Conservation (phyloP, 768 basidiomycete genomes). For the Mycena epipterygia region DNA sequence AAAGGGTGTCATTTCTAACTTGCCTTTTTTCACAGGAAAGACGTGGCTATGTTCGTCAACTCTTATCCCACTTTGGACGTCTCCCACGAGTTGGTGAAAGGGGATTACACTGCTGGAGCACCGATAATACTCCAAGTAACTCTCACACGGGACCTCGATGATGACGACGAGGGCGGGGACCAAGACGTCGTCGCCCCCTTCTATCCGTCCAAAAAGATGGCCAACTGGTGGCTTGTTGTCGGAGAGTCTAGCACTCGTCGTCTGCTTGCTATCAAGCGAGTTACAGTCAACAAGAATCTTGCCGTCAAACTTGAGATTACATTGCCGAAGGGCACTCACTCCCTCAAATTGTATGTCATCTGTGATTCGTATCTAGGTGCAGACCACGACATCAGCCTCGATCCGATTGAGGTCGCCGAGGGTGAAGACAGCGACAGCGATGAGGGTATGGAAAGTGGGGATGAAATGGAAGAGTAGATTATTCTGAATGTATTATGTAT, state of each 20-base stretch:
- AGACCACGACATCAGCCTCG: slow-evolving; percentile 91
- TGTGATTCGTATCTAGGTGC: slow-evolving; percentile 94
- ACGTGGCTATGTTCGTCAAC: slow-evolving; percentile 96
- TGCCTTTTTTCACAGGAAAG: slow-evolving; percentile 69
- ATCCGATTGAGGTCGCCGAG: slow-evolving; percentile 88
- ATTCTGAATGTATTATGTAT: slow-evolving; percentile 30
- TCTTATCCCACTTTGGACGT: slow-evolving; percentile 98
- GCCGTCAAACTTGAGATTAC: slow-evolving; percentile 91
- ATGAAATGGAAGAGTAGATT: slow-evolving; percentile 69
- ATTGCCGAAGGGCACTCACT: slow-evolving; percentile 85
- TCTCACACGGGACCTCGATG: slow-evolving; percentile 86
- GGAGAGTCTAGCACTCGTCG: slow-evolving; percentile 87
- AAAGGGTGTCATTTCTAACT: slow-evolving; percentile 32
- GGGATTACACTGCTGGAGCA: slow-evolving; percentile 86
- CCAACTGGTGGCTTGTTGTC: slow-evolving; percentile 98
- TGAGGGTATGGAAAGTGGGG: slow-evolving; percentile 79
- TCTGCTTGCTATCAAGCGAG: slow-evolving; percentile 88
- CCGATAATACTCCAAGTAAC: slow-evolving; percentile 87
- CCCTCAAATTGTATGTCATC: slow-evolving; percentile 90
- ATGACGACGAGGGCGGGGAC: slow-evolving; percentile 79
- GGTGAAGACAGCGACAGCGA: slow-evolving; percentile 91
- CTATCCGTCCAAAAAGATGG: slow-evolving; percentile 91
- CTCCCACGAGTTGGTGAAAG: slow-evolving; percentile 85
- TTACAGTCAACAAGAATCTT: slow-evolving; percentile 91
- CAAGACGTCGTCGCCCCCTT: slow-evolving; percentile 93